Conservation (phyloP, 2,329 filamentous ascomycete species). For the Nannizziopsis arthrosporioides region DNA sequence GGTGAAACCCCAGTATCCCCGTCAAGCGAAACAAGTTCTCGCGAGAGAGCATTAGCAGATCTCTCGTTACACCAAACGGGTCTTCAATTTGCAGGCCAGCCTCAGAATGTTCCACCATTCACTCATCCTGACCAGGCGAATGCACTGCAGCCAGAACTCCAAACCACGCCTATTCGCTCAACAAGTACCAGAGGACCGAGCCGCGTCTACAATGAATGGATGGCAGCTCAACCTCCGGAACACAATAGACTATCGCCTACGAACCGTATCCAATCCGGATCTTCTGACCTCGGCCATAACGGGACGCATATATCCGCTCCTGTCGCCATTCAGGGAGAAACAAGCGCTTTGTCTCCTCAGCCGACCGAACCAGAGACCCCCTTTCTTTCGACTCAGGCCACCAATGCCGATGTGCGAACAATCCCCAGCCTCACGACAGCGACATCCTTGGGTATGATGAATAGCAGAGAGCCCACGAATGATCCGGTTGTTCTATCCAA, state of each 20-base stretch:
- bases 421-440: constrained; percentile 14
- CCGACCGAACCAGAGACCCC: constrained; percentile 11
- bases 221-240: not conserved
- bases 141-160: not conserved
- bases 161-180: not conserved
- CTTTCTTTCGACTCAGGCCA: constrained; percentile 12
- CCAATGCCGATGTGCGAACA: constrained; percentile 22
- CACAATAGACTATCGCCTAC: not conserved
- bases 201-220: constrained; percentile 7
- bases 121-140: not conserved
- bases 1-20: constrained; percentile 60
- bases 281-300: not conserved
- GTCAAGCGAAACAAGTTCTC: constrained; percentile 43
- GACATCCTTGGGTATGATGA: constrained; percentile 3
- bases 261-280: not conserved
- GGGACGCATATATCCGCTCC: constrained; percentile 10
- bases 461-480: not conserved
- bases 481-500: not conserved
- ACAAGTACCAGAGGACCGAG: not conserved
- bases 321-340: constrained; percentile 3
- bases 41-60: not conserved
- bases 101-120: not conserved
- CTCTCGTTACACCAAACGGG: not conserved
- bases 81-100: not conserved
- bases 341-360: not conserved